Percentiles rank a stretch among this genome's conserved stretches.
Evolutionary conservation across 371 early-diverging fungal species (phyloP).

Genomic region (Phascolomyces articulosus): DNA sequence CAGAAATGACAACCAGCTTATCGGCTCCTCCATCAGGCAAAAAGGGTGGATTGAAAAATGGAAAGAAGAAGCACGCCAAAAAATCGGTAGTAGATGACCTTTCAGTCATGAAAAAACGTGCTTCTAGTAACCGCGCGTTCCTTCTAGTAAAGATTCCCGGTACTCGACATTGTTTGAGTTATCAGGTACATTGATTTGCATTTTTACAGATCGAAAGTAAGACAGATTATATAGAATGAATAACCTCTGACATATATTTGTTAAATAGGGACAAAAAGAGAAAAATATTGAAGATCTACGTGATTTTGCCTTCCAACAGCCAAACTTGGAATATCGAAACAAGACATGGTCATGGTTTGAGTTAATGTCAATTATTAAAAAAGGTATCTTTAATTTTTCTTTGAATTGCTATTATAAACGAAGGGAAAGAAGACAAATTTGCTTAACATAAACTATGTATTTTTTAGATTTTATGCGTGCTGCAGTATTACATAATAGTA

Average conservation of each 20-base stretch:
- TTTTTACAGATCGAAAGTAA: too few species aligned
- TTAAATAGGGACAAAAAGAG: slow-evolving; percentile 62
- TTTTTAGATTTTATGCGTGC: slow-evolving; percentile 51
- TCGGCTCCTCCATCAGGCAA: slow-evolving; percentile 5
- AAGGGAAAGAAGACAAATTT: background rate
- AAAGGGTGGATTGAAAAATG: slow-evolving; percentile 11
- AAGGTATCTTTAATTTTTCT: slow-evolving; percentile 40
- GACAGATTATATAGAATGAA: too few species aligned
- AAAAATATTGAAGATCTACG: slow-evolving; percentile 76
- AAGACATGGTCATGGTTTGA: slow-evolving; percentile 80
- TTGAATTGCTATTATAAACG: background rate
- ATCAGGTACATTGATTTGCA: slow-evolving; percentile 66
- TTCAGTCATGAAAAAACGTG: slow-evolving; percentile 68
- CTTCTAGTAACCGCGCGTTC: slow-evolving; percentile 70
- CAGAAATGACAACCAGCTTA: background rate
- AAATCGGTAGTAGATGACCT: slow-evolving; percentile 37
- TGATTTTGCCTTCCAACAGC: slow-evolving; percentile 71
- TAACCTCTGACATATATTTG: too few species aligned
- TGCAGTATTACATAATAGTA: slow-evolving; percentile 46
- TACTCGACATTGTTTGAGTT: slow-evolving; percentile 68
- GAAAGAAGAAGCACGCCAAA: slow-evolving; percentile 22
- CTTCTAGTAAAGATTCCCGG: slow-evolving; percentile 78
- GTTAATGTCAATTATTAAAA: slow-evolving; percentile 64
- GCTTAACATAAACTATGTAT: too few species aligned
- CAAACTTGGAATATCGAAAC: slow-evolving; percentile 76